Base-by-base conservation (phyloP, 208 protist genomes). In the Lotmaria passim region DNA sequence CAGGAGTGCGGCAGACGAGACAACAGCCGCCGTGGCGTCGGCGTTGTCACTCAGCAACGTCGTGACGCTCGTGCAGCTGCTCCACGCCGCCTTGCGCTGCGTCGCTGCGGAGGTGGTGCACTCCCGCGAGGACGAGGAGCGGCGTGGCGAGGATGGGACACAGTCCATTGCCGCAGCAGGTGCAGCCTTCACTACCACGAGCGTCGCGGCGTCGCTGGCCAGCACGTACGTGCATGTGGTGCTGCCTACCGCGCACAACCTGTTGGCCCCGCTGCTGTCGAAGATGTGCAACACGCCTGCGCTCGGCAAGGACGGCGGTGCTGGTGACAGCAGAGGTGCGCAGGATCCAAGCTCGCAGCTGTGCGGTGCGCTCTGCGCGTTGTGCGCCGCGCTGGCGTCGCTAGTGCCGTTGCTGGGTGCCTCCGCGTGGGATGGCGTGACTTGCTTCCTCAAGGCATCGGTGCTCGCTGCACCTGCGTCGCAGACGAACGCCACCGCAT, bases 341-440 rank as follows among this genome's bases (percentile, higher is more conserved):
- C n/a, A 21, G 26, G 53, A 76, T 31, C 55, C 70, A 4, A 53
- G 33, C 50, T 51, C 70, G 28, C 50, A 50, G 28, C 58, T 76
- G 23, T 56, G 70, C 39, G 63, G 70, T 0, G 56, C 55, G 17
- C 72, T 88, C 47, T 86, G 80, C 48, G 77, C 72, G 6, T 51
- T 91, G 41, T 78, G 69, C 30, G 78, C 74, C 1, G 61, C 81
- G 7, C 72, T 93, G 5, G 75, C 87, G 7, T 69, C 62, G 14
- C 47, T 90, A 10, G 73, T 81, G 51, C 72, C 83, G 11, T 30
- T 81, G 19, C 76, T 93, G 23, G 60, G 66, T 19, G 67, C 69
- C 14, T 15, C 21, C 33, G 53, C 73, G 52, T 90, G 87, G 87
- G 39, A 65, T 0, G 50, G 50, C 17, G 62, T 84, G 15, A 57